Base-by-base conservation (phyloP, 2,329 filamentous ascomycete genomes). In the Arthrobotrys entomopaga region DNA sequence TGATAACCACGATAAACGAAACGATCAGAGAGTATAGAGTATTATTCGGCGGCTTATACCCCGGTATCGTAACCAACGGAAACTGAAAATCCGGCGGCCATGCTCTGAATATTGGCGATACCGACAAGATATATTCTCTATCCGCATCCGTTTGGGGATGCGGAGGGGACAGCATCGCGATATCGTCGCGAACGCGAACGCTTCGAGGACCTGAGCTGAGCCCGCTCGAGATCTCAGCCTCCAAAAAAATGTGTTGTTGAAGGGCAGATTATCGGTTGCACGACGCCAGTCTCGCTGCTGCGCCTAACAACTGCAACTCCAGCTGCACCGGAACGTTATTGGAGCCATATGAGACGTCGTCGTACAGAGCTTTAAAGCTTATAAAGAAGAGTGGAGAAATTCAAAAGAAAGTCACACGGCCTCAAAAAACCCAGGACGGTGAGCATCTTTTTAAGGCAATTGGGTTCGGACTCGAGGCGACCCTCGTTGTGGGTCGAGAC, bases 61-160 rank as follows among this genome's bases (percentile, higher is more conserved):
- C 56, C 10, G 65, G 65, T 1, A 61, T 48, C 7, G 49, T 42
- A n/a, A 61, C 65, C 16, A 69, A 24, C 13, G 65, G 65, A 20
- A 69, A 69, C 13, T 69, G 13, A 8, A 69, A 69, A 40, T 69
- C 56, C 49, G 48, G 48, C 0, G 56, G 65, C 65, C 56, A 69
- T 50, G 61, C 8, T 42, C 49, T 48, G 49, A 69, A 69, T 7
- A 69, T 19, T 0, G 49, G 65, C 2, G 48, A 19, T n/a, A 69
- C n/a, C 6, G 65, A 69, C 29, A 69, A 19, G 38, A 69, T 60
- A 26, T 49, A 61, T 13, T 38, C 56, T 26, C 65, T 69, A 42
- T 69, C 65, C 7, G 42, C 49, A 22, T 69, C 65, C 1, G 65
- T 69, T 19, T 69, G 65, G 15, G 65, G 56, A 22, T 69, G 34